Base-by-base conservation (phyloP, 2,329 filamentous ascomycete genomes). In the Knoxdaviesia proteae region DNA sequence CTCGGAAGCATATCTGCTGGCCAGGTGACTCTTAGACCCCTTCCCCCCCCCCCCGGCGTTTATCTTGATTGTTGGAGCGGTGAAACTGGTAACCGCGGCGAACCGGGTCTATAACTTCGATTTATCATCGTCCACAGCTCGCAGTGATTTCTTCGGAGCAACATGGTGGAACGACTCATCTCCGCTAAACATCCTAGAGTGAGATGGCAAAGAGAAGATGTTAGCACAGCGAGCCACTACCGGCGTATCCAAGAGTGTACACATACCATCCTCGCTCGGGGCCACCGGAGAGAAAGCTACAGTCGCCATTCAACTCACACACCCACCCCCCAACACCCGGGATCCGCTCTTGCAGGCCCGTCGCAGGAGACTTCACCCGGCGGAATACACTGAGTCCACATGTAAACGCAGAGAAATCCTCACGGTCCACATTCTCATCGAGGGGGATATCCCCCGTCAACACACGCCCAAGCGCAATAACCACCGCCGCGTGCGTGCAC, bases 211-310 rank as follows among this genome's bases (percentile, higher is more conserved):
- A 20, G 20, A 20, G 20, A 20, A 20, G 3, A 20, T 20, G 20
- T 20, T 20, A 20, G 20, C 20, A 20, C 20, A 20, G 20, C 20
- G 20, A 20, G 20, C 20, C 20, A 20, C 20, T 20, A 20, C 20
- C 20, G 20, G 20, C 20, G 20, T 20, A 20, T 20, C 20, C 20
- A 20, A 20, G 20, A 20, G 20, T 20, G 20, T 20, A 51, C 43
- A 65, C 70, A 57, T 53, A 90, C 86, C 88, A 96, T 55, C 86
- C 86, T 62, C 87, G 69, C 60, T 96, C 88, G 52, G 81, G 79
- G 6, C 88, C 88, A 43, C 71, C 69, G 43, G 67, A 74, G 49
- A 96, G 63, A 59, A 88, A 93, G 46, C 71, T 77, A 53, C 86
- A 94, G 56, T 94, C 84, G 10, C 84, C 84, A 61, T 94, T 88